phyloP scores from a whole-genome alignment of 2,329 filamentous ascomycete species.

The Penicillium sp. region DNA sequence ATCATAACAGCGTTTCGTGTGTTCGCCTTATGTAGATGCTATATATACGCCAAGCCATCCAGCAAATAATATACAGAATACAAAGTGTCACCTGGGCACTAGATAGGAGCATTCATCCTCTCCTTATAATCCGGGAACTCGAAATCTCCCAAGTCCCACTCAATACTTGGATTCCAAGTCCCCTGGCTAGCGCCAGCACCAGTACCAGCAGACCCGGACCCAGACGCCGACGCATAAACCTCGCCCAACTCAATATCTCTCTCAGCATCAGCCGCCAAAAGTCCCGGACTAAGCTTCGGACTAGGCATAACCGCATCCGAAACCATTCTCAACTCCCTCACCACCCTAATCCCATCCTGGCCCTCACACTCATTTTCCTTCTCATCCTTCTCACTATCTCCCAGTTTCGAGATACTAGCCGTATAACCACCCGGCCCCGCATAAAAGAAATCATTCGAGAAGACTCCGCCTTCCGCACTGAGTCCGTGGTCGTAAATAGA shows the following conservation, averaged over 20 bases:
- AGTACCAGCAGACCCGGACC: not conserved
- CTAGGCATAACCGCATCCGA: slow-evolving; percentile 12
- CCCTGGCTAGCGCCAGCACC: not conserved
- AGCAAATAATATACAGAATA: not conserved
- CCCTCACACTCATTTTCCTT: slow-evolving; percentile 6
- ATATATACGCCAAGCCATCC: not conserved
- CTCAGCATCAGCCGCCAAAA: not conserved
- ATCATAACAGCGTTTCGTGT: not conserved
- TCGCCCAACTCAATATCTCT: not conserved
- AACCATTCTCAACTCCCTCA: slow-evolving; percentile 28
- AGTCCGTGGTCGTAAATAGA: slow-evolving; percentile 5
- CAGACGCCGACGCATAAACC: not conserved
- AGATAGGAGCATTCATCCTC: slow-evolving; percentile 24
- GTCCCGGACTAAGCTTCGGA: not conserved
- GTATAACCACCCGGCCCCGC: slow-evolving; percentile 19
- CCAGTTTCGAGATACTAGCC: slow-evolving; percentile 27
- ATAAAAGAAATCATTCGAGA: slow-evolving; percentile 21
- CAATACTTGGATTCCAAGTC: slow-evolving; percentile 3
- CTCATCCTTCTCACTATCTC: slow-evolving; percentile 10
- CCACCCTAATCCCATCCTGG: slow-evolving; percentile 29
- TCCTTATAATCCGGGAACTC: slow-evolving; percentile 27
- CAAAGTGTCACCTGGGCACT: not conserved
- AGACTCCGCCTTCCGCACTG: slow-evolving; percentile 9
- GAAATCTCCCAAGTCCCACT: slow-evolving; percentile 23
- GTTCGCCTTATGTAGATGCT: not conserved